A percentile compares a stretch with the other conserved stretches of the same genome.
Evolutionary conservation across 2,329 filamentous ascomycete genomes (phyloP).

Genomic region (Xylogone sp.): DNA sequence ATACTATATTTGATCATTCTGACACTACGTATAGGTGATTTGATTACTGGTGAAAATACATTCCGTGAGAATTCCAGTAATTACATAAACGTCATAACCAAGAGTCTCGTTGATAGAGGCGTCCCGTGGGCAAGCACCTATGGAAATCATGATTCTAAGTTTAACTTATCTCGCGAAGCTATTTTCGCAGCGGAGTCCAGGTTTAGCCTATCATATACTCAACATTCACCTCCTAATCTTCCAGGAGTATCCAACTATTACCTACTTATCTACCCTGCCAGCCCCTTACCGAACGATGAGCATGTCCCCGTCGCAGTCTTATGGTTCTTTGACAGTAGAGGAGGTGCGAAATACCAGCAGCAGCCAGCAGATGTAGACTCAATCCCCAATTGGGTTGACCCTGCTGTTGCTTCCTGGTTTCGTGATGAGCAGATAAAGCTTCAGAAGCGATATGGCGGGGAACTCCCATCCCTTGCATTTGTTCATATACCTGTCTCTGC

Average conservation of each 20-base stretch:
- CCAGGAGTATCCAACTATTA: conserved; percentile 52
- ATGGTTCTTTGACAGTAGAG: conserved; percentile 70
- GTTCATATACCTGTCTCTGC: conserved; percentile 49
- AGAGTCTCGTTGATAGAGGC: conserved; percentile 50
- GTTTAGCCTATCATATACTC: conserved; percentile 35
- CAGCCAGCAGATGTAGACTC: conserved; percentile 20
- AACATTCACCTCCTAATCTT: conserved; percentile 35
- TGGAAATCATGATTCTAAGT: conserved; percentile 65
- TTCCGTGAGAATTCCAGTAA: conserved; percentile 49
- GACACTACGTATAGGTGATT: conserved; percentile 51
- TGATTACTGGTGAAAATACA: conserved; percentile 65
- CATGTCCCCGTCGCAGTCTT: conserved; percentile 44
- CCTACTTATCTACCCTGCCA: conserved; percentile 42
- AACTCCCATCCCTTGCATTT: conserved; percentile 48
- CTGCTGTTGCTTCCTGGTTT: conserved; percentile 43
- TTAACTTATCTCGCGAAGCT: conserved; percentile 48
- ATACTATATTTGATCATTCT: neutral
- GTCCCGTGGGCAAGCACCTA: conserved; percentile 65
- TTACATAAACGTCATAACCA: conserved; percentile 57
- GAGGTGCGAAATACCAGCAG: conserved; percentile 48
- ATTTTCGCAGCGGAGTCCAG: conserved; percentile 37
- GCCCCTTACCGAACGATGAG: conserved; percentile 19
- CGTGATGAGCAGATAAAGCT: conserved; percentile 26
- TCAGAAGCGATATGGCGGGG: conserved; percentile 23
- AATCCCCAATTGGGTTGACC: conserved; percentile 40